These are phyloP conservation scores for Coprinopsis strossmayeri DNA, from an alignment of 768 basidiomycete species.

Conservation along the genomic window DNA sequence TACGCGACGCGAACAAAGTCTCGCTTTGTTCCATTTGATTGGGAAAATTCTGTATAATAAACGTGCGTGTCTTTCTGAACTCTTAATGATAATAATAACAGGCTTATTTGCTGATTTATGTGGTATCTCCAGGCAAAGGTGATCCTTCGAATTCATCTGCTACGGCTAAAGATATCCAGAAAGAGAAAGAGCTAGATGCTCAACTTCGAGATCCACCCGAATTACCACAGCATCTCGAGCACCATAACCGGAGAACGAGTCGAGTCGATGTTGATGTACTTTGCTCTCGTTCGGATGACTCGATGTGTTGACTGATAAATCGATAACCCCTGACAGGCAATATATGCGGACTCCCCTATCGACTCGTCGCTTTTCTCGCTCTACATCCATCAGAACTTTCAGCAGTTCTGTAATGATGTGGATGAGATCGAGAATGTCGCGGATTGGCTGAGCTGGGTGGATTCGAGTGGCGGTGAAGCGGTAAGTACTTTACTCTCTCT, in stretches of 20 bases:
- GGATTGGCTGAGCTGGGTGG: slow-evolving; percentile 75
- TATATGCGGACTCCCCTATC: slow-evolving; percentile 83
- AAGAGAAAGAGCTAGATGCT: slow-evolving; percentile 51
- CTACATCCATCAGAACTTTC: slow-evolving; percentile 93
- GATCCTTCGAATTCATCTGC: slow-evolving; percentile 55
- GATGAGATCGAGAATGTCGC: slow-evolving; percentile 66
- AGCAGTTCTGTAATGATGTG: slow-evolving; percentile 72
- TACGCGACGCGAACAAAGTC: slow-evolving; percentile 76
- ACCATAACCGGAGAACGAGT: slow-evolving; percentile 61
- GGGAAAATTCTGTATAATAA: slow-evolving; percentile 96
- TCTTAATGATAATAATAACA: background rate
- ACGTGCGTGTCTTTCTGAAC: slow-evolving; percentile 38
- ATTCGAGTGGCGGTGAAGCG: slow-evolving; percentile 58
- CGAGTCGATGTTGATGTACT: slow-evolving; percentile 73
- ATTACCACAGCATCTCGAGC: slow-evolving; percentile 52
- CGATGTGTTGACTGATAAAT: background rate
- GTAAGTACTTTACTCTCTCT: slow-evolving; percentile 28
- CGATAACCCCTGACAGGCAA: slow-evolving; percentile 38
- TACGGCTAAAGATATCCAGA: slow-evolving; percentile 55
- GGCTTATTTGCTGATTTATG: slow-evolving; percentile 5
- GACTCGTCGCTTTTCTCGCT: slow-evolving; percentile 85
- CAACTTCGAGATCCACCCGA: slow-evolving; percentile 45
- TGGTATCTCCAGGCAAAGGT: slow-evolving; percentile 52
- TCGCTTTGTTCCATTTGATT: slow-evolving; percentile 86
- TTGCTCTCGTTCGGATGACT: slow-evolving; percentile 4